Conservation (phyloP, 257 asterid genomes). For the Solanum ossicruentum region DNA sequence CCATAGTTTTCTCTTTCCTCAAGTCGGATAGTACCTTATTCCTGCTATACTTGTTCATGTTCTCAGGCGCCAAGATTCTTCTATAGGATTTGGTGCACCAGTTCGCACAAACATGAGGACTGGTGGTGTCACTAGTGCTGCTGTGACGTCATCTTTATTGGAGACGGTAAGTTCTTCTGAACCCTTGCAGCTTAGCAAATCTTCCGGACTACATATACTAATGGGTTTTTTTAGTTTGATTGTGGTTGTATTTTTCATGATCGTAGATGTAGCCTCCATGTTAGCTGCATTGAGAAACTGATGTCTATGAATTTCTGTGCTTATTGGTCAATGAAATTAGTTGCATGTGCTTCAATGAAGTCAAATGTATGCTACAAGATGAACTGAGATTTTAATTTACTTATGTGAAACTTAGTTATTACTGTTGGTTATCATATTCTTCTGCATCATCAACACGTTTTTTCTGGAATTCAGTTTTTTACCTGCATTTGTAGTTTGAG, state of each 20-base stretch:
- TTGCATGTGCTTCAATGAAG: not conserved
- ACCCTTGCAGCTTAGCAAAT: not conserved
- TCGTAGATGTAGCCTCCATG: not conserved
- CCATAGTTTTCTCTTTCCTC: not conserved
- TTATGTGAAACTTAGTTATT: not conserved
- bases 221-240: not conserved
- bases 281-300: not conserved
- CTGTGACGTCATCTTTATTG: conserved; percentile 78
- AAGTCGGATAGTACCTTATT: not conserved
- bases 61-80: conserved; percentile 96
- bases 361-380: not conserved
- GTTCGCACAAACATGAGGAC: conserved; percentile 95
- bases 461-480: not conserved
- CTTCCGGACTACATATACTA: not conserved
- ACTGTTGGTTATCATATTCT: not conserved
- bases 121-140: conserved; percentile 61
- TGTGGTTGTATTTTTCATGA: not conserved
- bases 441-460: not conserved
- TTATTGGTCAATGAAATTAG: not conserved
- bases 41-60: conserved; percentile 4
- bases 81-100: conserved; percentile 96
- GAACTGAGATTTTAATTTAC: not conserved
- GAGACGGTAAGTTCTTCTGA: conserved; percentile 54
- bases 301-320: not conserved
- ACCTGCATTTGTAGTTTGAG: not conserved